Evolutionary conservation across 1,284 basidiomycete species (phyloP).

Genomic region (Pisolithus thermaeus): DNA sequence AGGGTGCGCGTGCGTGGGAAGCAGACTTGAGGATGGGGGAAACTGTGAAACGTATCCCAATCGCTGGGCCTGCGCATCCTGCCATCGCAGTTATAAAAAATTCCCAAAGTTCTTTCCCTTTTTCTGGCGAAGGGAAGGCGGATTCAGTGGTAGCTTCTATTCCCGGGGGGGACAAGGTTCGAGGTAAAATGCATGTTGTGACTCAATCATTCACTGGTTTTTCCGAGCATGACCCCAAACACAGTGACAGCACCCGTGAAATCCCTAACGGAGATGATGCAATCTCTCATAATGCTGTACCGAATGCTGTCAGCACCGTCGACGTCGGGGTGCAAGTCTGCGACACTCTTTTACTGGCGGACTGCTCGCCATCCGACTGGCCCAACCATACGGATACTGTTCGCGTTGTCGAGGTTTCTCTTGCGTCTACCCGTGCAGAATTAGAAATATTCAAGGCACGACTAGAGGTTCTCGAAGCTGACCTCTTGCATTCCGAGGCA

Average conservation of each 20-base stretch:
- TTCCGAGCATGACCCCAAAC: not conserved
- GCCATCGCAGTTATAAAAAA: not conserved
- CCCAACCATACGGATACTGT: constrained; percentile 6
- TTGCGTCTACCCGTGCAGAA: constrained; percentile 19
- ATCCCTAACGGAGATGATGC: not conserved
- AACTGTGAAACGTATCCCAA: constrained; percentile 24
- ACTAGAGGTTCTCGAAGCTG: constrained; percentile 21
- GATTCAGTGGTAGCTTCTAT: constrained; percentile 1
- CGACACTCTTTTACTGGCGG: not conserved
- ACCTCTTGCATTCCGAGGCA: constrained; percentile 15
- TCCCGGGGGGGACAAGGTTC: constrained; percentile 6
- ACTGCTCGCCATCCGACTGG: not conserved
- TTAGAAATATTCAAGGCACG: constrained; percentile 22
- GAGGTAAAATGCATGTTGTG: constrained; percentile 17
- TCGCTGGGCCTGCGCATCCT: not conserved
- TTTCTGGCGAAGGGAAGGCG: constrained; percentile 1
- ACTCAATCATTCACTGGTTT: constrained; percentile 29
- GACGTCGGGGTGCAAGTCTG: not conserved
- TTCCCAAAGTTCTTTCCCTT: not conserved
- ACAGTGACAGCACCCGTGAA: not conserved
- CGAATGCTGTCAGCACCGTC: not conserved
- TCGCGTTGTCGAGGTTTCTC: constrained; percentile 18
- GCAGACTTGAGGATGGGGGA: constrained; percentile 23
- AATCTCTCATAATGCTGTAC: not conserved
- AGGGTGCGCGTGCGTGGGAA: constrained; percentile 27